These are phyloP conservation scores for Heritiera littoralis DNA, from an alignment of 345 rosid species.

Conservation along the genomic window DNA sequence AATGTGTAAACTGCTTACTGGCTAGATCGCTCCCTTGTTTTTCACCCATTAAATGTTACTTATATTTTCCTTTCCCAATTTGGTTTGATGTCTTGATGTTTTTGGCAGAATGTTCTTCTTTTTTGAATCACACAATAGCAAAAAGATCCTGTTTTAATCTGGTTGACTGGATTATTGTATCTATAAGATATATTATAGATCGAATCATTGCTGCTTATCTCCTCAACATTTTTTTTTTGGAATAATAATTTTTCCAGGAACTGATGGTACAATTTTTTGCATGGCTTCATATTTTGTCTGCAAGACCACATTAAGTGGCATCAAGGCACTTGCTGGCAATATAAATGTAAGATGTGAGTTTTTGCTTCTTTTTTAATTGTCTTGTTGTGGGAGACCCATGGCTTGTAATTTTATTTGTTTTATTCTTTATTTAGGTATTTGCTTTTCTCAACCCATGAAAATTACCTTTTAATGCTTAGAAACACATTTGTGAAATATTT, in stretches of 20 bases:
- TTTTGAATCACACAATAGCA: conserved; percentile 78
- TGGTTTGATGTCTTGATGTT: conserved; percentile 21
- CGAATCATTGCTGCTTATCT: neutral
- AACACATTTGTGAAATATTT: neutral
- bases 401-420: neutral
- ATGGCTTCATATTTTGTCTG: conserved; percentile 91
- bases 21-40: neutral
- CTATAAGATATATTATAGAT: neutral
- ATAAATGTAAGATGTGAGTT: conserved; percentile 59
- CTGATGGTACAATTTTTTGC: conserved; percentile 90
- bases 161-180: conserved; percentile 97
- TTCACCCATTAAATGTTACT: neutral
- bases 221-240: neutral
- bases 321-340: conserved; percentile 58
- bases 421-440: neutral
- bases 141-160: conserved; percentile 78
- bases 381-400: neutral
- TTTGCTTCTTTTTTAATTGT: neutral
- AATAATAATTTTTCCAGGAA: conserved; percentile 51
- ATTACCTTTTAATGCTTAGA: conserved; percentile 12
- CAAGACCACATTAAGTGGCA: conserved; percentile 72
- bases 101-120: conserved; percentile 84
- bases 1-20: neutral
- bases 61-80: conserved; percentile 4
- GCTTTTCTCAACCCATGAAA: neutral